Conservation (phyloP, 2,329 filamentous ascomycete species). For the Decorospora gaudefroyi region DNA sequence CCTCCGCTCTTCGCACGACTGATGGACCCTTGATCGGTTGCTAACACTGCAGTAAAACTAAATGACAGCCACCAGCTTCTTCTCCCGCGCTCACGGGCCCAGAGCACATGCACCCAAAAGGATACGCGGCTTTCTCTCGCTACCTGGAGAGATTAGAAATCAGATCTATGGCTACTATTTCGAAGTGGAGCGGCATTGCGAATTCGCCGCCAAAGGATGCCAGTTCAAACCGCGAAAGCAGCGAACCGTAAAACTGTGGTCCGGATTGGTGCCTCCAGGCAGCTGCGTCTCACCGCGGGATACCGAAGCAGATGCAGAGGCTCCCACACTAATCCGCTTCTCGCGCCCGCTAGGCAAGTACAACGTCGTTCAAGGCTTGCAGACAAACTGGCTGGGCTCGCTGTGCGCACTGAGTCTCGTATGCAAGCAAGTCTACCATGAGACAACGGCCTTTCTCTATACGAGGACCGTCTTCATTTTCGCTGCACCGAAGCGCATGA, state of each 20-base stretch:
- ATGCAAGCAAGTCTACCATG: slow-evolving; percentile 36
- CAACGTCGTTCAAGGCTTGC: slow-evolving; percentile 21
- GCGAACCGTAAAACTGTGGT: slow-evolving; percentile 22
- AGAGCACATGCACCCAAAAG: slow-evolving; percentile 15
- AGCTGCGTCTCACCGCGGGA: background rate
- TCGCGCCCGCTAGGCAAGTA: slow-evolving; percentile 26
- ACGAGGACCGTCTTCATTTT: slow-evolving; percentile 38
- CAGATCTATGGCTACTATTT: slow-evolving; percentile 53
- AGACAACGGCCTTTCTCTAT: slow-evolving; percentile 39
- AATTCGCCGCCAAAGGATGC: slow-evolving; percentile 27
- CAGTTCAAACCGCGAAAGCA: slow-evolving; percentile 9
- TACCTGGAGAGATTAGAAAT: slow-evolving; percentile 58
- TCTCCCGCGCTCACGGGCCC: slow-evolving; percentile 16
- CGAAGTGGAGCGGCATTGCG: slow-evolving; percentile 30
- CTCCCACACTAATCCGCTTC: slow-evolving; percentile 19
- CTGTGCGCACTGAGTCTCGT: slow-evolving; percentile 36
- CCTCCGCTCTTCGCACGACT: background rate
- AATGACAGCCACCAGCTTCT: slow-evolving; percentile 16
- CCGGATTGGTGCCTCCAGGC: slow-evolving; percentile 1
- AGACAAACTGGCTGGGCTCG: slow-evolving; percentile 37
- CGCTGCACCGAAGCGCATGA: slow-evolving; percentile 31
- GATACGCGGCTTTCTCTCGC: slow-evolving; percentile 36
- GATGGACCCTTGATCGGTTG: background rate
- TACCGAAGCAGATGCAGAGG: background rate
- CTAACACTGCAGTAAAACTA: background rate